Evolutionary conservation across 129 eudicot genomes (phyloP).

Genomic region (Ambrosia artemisiifolia): DNA sequence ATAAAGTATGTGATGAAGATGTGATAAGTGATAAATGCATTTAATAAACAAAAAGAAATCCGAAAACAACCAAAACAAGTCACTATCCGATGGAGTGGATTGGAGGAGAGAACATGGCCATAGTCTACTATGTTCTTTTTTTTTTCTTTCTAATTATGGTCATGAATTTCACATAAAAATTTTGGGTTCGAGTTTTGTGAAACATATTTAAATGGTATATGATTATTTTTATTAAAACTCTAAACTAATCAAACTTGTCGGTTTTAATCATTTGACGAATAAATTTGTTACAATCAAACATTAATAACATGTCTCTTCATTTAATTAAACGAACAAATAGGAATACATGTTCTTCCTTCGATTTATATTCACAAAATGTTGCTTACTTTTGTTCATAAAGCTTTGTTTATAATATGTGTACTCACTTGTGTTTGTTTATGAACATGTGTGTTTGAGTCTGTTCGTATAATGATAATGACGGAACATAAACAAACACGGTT

Average conservation of each 20-base stretch:
- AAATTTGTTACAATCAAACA: background rate
- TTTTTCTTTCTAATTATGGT: background rate
- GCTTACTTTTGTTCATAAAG: too few species aligned
- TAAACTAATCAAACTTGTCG: background rate
- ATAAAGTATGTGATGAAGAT: slow-evolving; percentile 34
- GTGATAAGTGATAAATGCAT: slow-evolving; percentile 13
- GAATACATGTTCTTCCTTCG: too few species aligned
- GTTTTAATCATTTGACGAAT: background rate
- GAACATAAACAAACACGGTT: too few species aligned
- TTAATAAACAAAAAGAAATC: slow-evolving; percentile 23
- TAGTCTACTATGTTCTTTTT: slow-evolving; percentile 4
- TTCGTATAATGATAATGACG: too few species aligned
- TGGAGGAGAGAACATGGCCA: slow-evolving; percentile 29
- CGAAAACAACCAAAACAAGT: slow-evolving; percentile 22
- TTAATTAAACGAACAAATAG: too few species aligned
- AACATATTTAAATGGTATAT: background rate
- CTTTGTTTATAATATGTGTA: too few species aligned
- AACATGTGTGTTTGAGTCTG: too few species aligned
- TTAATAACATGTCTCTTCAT: too few species aligned
- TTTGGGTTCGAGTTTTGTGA: background rate
- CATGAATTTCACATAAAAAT: background rate
- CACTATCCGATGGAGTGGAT: slow-evolving; percentile 20
- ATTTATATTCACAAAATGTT: too few species aligned
- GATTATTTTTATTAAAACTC: background rate
- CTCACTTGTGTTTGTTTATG: too few species aligned